Percentiles rank a stretch among this genome's conserved stretches.
Evolutionary conservation across 2,329 filamentous ascomycete genomes (phyloP).

Genomic region (Aureobasidium lini): DNA sequence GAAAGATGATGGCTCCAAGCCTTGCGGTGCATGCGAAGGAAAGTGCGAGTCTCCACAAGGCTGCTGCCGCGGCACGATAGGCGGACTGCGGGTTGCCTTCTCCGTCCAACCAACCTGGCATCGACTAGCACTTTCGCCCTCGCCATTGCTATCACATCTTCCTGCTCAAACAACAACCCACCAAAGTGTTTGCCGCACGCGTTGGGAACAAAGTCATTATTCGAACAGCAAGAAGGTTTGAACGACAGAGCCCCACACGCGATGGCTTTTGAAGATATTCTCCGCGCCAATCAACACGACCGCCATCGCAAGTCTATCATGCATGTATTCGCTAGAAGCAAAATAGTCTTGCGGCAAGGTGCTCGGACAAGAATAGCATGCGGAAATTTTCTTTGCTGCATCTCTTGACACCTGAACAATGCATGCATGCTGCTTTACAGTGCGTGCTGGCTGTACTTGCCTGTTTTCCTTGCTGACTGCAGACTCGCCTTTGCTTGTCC

Average conservation of each 20-base stretch:
- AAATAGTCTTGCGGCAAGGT: neutral
- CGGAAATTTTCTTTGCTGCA: neutral
- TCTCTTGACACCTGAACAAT: neutral
- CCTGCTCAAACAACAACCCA: neutral
- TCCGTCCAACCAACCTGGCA: too few relatives aligned
- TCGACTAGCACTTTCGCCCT: neutral
- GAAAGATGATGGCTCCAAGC: neutral
- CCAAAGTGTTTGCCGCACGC: neutral
- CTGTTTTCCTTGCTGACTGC: neutral
- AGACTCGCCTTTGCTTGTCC: neutral
- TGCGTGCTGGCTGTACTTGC: too few relatives aligned
- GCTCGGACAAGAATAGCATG: neutral
- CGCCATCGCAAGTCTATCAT: neutral
- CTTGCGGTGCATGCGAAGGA: neutral
- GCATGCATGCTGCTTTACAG: neutral
- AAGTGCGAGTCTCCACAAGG: neutral
- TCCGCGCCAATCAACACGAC: constrained; percentile 6
- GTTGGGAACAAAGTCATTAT: neutral
- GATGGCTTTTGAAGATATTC: constrained; percentile 1
- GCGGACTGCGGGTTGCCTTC: neutral
- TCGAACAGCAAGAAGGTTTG: neutral
- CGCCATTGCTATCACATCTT: neutral
- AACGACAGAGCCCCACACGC: constrained; percentile 1
- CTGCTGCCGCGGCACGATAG: neutral
- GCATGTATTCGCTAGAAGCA: constrained; percentile 5